These are phyloP conservation scores for Sugiyamaella japonica DNA, from an alignment of 1,139 yeast species.

Conservation along the genomic window DNA sequence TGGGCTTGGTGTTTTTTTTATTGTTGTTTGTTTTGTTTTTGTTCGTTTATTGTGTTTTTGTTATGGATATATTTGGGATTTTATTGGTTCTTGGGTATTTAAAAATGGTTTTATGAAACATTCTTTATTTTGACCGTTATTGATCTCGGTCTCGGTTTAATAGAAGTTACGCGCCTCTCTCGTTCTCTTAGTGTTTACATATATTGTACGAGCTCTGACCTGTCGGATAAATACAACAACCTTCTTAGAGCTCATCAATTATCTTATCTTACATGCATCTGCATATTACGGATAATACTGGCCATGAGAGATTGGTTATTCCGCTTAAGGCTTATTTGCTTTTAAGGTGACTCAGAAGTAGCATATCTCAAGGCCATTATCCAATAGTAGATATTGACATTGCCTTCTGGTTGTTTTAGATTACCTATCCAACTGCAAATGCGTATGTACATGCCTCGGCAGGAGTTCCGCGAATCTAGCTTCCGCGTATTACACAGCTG, in stretches of 20 bases:
- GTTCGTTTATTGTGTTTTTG: slow-evolving; percentile 7
- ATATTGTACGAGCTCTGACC: too few species aligned
- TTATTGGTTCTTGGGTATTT: slow-evolving; percentile 8
- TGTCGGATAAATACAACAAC: too few species aligned
- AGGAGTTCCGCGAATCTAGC: not conserved
- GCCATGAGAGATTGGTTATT: too few species aligned
- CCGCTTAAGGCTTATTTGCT: too few species aligned
- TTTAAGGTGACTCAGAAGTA: too few species aligned
- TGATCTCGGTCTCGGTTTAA: not conserved
- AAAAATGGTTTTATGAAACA: slow-evolving; percentile 10
- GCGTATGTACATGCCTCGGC: not conserved
- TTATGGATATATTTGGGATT: slow-evolving; percentile 13
- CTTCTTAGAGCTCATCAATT: too few species aligned
- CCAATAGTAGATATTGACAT: too few species aligned
- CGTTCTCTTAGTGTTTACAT: not conserved
- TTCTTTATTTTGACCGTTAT: not conserved
- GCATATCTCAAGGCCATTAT: too few species aligned
- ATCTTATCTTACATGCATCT: too few species aligned
- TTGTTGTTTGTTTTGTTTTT: not conserved
- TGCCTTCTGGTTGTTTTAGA: too few species aligned
- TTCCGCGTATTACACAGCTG: not conserved
- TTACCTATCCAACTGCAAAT: not conserved
- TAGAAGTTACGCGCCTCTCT: not conserved
- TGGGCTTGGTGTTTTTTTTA: slow-evolving; percentile 3
- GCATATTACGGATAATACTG: too few species aligned